A percentile compares a stretch with the other conserved stretches of the same genome.
phyloP scores from a whole-genome alignment of 1,284 basidiomycete species.

The Leucoagaricus sp. region DNA sequence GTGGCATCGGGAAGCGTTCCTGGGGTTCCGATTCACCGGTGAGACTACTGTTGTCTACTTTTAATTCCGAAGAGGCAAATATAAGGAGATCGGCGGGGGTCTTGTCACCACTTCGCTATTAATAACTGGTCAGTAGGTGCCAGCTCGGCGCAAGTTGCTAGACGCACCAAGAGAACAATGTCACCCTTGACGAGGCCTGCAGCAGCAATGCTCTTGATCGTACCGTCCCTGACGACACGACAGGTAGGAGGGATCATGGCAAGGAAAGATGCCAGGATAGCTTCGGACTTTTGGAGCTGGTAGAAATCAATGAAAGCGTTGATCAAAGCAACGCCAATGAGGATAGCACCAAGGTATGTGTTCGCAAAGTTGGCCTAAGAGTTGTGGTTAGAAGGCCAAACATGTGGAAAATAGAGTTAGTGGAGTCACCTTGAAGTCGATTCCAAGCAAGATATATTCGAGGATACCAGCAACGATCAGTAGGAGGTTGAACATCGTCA shows the following conservation, averaged over 20 bases:
- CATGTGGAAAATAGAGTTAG: conserved; percentile 1
- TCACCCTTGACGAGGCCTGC: conserved; percentile 71
- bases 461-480: conserved; percentile 63
- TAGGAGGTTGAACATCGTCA: conserved; percentile 70
- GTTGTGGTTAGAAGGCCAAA: background rate
- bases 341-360: conserved; percentile 68
- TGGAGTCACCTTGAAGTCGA: conserved; percentile 56
- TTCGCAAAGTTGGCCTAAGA: conserved; percentile 60
- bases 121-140: background rate
- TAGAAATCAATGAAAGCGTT: conserved; percentile 74
- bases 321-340: conserved; percentile 68
- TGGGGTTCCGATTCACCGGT: conserved; percentile 73
- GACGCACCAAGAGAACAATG: conserved; percentile 58
- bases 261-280: conserved; percentile 68
- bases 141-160: background rate
- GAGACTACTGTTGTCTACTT: conserved; percentile 70
- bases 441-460: conserved; percentile 64
- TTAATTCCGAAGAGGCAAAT: conserved; percentile 60
- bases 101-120: conserved; percentile 65
- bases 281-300: conserved; percentile 71
- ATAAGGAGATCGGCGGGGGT: conserved; percentile 66
- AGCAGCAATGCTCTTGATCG: conserved; percentile 58
- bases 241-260: conserved; percentile 73
- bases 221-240: conserved; percentile 62
- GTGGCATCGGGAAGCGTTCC: conserved; percentile 48